Conservation (phyloP, 2,329 filamentous ascomycete species). For the Botryosphaeria dothidea region DNA sequence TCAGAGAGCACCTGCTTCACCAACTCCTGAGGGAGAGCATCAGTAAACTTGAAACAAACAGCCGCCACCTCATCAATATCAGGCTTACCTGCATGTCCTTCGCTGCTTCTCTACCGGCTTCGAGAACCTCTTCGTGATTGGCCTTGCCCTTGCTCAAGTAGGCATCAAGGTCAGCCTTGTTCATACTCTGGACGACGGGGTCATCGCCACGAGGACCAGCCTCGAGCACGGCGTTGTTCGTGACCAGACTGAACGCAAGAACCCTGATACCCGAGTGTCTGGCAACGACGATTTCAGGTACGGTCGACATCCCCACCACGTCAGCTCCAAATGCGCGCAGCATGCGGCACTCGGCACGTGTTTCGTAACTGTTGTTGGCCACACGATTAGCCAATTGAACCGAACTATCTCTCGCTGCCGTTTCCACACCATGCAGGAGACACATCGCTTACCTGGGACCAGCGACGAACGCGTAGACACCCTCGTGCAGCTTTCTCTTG, state of each 20-base stretch:
- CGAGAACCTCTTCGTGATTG: constrained; percentile 66
- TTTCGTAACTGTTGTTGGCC: constrained; percentile 56
- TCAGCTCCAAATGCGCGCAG: constrained; percentile 63
- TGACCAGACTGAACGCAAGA: constrained; percentile 66
- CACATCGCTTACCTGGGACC: constrained; percentile 56
- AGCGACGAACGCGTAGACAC: constrained; percentile 65
- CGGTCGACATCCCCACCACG: constrained; percentile 70
- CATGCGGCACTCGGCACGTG: constrained; percentile 65
- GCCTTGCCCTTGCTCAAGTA: constrained; percentile 62
- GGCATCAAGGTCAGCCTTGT: constrained; percentile 52
- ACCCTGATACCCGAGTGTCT: constrained; percentile 65
- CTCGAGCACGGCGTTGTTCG: constrained; percentile 63
- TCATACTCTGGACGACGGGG: constrained; percentile 52
- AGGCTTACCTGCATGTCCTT: constrained; percentile 60
- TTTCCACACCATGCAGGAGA: not conserved
- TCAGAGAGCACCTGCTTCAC: constrained; percentile 49
- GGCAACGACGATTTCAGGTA: constrained; percentile 67
- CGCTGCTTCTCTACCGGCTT: constrained; percentile 61
- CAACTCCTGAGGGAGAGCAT: constrained; percentile 32
- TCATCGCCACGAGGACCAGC: constrained; percentile 61
- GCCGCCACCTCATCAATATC: not conserved
- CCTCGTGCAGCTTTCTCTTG: constrained; percentile 60
- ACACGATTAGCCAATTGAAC: not conserved
- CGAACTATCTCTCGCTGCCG: not conserved
- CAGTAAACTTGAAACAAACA: constrained; percentile 11